Percentiles rank a stretch among this genome's conserved stretches.
Conservation (phyloP, 2,329 filamentous ascomycete species). For the Ceratocystis lukuohia region DNA sequence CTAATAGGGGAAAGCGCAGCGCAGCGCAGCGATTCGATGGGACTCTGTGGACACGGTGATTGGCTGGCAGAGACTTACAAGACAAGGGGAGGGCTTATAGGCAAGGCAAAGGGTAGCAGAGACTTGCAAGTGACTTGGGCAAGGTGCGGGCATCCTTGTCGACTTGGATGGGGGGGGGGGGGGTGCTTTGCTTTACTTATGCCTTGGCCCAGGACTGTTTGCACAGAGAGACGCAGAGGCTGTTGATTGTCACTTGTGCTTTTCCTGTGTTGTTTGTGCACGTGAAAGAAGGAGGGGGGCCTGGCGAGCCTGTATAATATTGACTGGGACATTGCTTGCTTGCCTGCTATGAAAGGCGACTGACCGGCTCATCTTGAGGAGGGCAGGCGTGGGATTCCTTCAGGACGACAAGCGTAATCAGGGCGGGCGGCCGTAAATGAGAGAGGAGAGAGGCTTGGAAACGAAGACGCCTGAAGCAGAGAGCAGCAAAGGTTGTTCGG, state of each 20-base stretch:
- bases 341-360: too few relatives aligned
- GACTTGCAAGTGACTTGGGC: background rate
- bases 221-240: too few relatives aligned
- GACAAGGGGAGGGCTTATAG: background rate
- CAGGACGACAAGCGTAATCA: too few relatives aligned
- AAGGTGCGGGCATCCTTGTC: too few relatives aligned
- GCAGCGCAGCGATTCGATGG: background rate
- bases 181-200: background rate
- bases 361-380: too few relatives aligned
- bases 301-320: too few relatives aligned
- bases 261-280: background rate
- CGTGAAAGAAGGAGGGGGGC: background rate
- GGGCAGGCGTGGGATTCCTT: too few relatives aligned
- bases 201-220: background rate
- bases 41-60: background rate
- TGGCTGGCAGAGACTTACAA: background rate
- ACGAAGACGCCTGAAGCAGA: background rate
- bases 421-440: too few relatives aligned
- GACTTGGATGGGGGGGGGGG: background rate
- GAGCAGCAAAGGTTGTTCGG: background rate
- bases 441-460: too few relatives aligned
- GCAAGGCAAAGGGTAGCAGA: background rate
- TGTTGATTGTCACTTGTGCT: too few relatives aligned
- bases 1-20: conserved; percentile 1
- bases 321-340: too few relatives aligned